Percentiles rank a stretch among this genome's conserved stretches.
Evolutionary conservation across 176 grass and related monocot genomes (phyloP).

Genomic region (Coix lacrymajobi): DNA sequence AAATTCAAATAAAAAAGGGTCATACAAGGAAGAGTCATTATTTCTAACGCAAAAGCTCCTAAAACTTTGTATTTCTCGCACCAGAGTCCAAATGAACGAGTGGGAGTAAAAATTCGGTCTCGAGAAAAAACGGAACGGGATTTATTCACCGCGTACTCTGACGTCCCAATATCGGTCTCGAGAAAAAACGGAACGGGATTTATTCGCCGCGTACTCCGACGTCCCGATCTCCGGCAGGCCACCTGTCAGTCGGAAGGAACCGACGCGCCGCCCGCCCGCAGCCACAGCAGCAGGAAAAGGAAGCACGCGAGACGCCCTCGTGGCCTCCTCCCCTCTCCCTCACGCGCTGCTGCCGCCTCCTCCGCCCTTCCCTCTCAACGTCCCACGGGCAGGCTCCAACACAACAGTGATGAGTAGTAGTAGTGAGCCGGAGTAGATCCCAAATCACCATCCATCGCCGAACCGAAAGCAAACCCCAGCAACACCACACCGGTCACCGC

Average conservation of each 20-base stretch:
- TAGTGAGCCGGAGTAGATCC: constrained; percentile 4
- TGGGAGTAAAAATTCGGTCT: background rate
- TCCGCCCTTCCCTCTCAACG: background rate
- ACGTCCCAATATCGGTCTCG: no score
- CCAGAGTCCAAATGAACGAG: no score
- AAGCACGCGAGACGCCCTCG: background rate
- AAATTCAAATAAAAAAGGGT: no score
- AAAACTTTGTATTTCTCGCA: no score
- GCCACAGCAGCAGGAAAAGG: background rate
- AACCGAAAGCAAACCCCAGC: background rate
- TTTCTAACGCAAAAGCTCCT: no score
- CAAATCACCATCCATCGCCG: constrained; percentile 10
- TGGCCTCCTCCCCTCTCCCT: no score
- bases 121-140: background rate
- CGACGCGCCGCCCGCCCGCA: background rate
- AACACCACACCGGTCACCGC: background rate
- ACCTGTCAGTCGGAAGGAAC: background rate
- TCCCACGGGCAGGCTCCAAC: background rate
- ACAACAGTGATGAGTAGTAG: background rate
- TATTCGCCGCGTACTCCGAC: background rate
- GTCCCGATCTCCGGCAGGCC: background rate
- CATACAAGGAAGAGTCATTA: no score
- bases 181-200: no score
- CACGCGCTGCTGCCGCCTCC: background rate
- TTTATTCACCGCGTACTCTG: background rate